Base-by-base conservation (phyloP, 2,329 filamentous ascomycete genomes). In the Colletotrichum sp. region DNA sequence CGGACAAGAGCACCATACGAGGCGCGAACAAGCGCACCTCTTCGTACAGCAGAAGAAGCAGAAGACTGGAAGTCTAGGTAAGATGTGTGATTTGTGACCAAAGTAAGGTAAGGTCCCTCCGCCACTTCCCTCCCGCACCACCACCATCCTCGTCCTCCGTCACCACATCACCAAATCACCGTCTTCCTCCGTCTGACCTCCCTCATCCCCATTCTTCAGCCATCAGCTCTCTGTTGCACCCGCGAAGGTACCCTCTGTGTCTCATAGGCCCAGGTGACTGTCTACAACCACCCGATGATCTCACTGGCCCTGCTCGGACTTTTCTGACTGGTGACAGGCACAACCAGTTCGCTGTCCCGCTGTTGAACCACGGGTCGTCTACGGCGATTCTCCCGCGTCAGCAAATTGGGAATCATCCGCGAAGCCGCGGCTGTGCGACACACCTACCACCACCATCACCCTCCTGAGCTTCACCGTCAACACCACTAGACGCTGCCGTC, bases 381-480 rank as follows among this genome's bases (percentile, higher is more conserved):
- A 32, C 26, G 58, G 43, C 24, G 56, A n/a, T 56, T 10, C 10
- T 18, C 24, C 38, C 16, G 21, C 63, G 26, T 30, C 67, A 48
- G 28, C 73, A 48, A 75, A 75, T 75, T 75, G 73, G 73, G 56
- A 68, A 12, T 30, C 63, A 34, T 30, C 69, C 73, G 69, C 24
- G 63, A 58, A 68, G 63, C 73, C 73, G 69, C 73, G 69, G 16
- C 69, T 38, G 38, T 38, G 59, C 73, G 32, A 43, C 66, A 56
- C 30, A 55, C 24, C 32, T 18, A 69, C 26, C 66, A 10, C 16
- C 24, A 68, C 43, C 43, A 52, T 21, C 66, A 59, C 24, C 55
- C 30, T 7, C 65, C 10, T 32, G 24, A 68, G 32, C 69, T 24
- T 32, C 26, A n/a, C 67, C 43, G 24, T 62, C 36, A 43, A 59